These are phyloP conservation scores for Plantago coronopus DNA, from an alignment of 305 asterid genomes.

Conservation along the genomic window DNA sequence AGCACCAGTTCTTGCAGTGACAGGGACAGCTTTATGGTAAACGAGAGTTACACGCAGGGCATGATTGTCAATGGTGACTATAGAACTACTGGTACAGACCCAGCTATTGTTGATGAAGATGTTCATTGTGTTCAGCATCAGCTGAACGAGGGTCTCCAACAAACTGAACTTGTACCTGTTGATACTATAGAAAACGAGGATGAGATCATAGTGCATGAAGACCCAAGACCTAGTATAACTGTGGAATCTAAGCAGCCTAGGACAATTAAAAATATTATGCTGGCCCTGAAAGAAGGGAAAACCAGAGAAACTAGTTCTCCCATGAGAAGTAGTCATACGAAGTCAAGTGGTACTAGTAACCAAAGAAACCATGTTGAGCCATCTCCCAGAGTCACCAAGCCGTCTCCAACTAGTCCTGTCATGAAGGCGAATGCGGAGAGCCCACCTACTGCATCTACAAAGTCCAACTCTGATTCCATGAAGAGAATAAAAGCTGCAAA, in stretches of 20 bases:
- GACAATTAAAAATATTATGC: conserved; percentile 61
- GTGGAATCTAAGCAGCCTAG: conserved; percentile 59
- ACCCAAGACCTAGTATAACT: conserved; percentile 27
- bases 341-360: conserved; percentile 29
- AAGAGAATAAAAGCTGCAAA: conserved; percentile 44
- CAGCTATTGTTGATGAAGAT: conserved; percentile 41
- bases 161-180: conserved; percentile 25
- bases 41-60: conserved; percentile 45
- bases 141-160: conserved; percentile 32
- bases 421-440: conserved; percentile 46
- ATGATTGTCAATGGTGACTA: conserved; percentile 34
- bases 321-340: conserved; percentile 52
- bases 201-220: conserved; percentile 33
- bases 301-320: conserved; percentile 82
- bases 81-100: conserved; percentile 35
- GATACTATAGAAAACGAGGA: conserved; percentile 32
- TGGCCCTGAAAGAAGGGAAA: conserved; percentile 81
- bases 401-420: conserved; percentile 30
- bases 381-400: conserved; percentile 50
- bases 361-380: conserved; percentile 51
- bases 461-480: conserved; percentile 39
- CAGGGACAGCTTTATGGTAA: conserved; percentile 56
- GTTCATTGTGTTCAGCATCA: conserved; percentile 29
- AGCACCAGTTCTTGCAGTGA: conserved; percentile 96
- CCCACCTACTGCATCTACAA: conserved; percentile 33